Conservation (phyloP, 139 green algal species). For the Coelastrella sp. region DNA sequence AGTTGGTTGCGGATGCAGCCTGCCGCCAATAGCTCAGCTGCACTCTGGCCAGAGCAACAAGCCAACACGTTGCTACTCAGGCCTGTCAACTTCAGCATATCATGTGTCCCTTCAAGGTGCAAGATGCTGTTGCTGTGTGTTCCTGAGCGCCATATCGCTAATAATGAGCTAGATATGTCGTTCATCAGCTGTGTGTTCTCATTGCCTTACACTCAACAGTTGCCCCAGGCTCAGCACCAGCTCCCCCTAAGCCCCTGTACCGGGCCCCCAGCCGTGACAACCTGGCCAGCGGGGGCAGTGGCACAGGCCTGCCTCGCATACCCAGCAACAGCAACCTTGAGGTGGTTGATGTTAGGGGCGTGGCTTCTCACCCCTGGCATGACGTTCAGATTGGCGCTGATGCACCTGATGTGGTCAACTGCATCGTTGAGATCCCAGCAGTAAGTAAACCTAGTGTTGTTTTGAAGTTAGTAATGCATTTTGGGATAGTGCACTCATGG, state of each 20-base stretch:
- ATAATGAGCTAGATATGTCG: no score
- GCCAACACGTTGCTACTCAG: no score
- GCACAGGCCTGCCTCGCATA: background rate
- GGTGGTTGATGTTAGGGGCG: background rate
- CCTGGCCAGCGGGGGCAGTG: background rate
- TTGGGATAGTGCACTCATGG: no score
- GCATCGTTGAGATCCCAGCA: conserved; percentile 67
- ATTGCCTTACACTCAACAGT: background rate
- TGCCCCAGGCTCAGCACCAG: background rate
- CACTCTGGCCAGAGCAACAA: no score
- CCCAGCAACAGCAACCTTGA: conserved; percentile 48
- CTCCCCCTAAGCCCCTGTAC: conserved; percentile 33
- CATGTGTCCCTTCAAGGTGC: no score
- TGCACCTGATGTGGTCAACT: conserved; percentile 66
- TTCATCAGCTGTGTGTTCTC: background rate
- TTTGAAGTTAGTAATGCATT: no score
- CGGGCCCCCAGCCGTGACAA: conserved; percentile 36
- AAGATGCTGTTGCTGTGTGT: no score
- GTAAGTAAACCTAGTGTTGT: no score
- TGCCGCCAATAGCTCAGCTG: no score
- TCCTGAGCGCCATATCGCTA: no score
- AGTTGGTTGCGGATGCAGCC: no score
- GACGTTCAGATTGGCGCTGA: conserved; percentile 66
- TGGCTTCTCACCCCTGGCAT: conserved; percentile 42
- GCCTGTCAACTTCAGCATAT: no score